These are phyloP conservation scores for Pichia nanzhaoensis DNA, from an alignment of 805 yeast species.

Conservation along the genomic window DNA sequence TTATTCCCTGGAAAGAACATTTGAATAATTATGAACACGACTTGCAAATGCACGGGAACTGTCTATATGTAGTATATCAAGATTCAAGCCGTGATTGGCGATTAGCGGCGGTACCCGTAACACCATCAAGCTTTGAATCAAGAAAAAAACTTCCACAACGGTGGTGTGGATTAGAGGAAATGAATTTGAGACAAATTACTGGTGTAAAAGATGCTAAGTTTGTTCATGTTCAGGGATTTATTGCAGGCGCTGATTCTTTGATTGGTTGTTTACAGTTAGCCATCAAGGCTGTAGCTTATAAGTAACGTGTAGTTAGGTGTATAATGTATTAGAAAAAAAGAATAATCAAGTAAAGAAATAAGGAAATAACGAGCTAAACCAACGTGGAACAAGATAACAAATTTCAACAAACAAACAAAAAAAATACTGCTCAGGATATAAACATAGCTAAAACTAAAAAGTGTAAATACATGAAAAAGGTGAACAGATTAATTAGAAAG, in stretches of 20 bases:
- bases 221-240: conserved; percentile 93
- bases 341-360: not conserved
- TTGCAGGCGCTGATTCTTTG: conserved; percentile 80
- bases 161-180: conserved; percentile 91
- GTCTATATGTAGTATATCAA: not conserved
- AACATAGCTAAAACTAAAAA: not conserved
- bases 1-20: conserved; percentile 81
- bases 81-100: not conserved
- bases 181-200: conserved; percentile 55
- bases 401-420: too few relatives aligned
- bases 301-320: too few relatives aligned
- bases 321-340: not conserved
- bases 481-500: not conserved
- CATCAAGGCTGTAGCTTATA: conserved; percentile 4
- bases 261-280: conserved; percentile 40
- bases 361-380: too few relatives aligned
- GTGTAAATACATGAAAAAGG: not conserved
- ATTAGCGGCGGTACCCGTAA: conserved; percentile 68
- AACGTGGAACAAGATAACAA: too few relatives aligned
- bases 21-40: conserved; percentile 43
- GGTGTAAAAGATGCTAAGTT: conserved; percentile 82
- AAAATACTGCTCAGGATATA: too few relatives aligned
- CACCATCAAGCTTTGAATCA: conserved; percentile 67
- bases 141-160: conserved; percentile 80
- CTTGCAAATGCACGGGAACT: conserved; percentile 45